A percentile compares a stretch with the other conserved stretches of the same genome.
Evolutionary conservation across 1,284 basidiomycete species (phyloP).

Genomic region (Ceratobasidium sp.): DNA sequence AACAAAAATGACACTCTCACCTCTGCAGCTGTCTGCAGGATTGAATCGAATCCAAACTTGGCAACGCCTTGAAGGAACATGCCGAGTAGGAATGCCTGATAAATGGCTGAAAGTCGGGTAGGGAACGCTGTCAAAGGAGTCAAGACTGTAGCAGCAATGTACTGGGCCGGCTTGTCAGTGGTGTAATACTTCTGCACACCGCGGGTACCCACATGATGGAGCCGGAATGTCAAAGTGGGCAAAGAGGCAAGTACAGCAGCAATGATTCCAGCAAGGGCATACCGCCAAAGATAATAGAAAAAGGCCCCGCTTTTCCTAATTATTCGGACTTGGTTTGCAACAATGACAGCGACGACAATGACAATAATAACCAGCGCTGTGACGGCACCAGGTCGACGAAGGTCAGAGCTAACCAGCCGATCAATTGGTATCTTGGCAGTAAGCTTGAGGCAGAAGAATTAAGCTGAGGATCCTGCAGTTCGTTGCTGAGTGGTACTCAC

Average conservation of each 20-base stretch:
- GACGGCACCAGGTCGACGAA: conserved; percentile 74
- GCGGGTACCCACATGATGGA: conserved; percentile 64
- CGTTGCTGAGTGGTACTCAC: conserved; percentile 49
- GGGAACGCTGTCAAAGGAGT: conserved; percentile 85
- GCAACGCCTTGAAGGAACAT: conserved; percentile 83
- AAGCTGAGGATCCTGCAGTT: conserved; percentile 52
- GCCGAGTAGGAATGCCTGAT: conserved; percentile 83
- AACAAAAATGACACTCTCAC: conserved; percentile 58
- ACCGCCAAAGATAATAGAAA: conserved; percentile 77
- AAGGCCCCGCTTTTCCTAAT: conserved; percentile 87
- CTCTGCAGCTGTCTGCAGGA: conserved; percentile 79
- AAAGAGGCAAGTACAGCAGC: conserved; percentile 74
- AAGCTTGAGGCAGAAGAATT: conserved; percentile 66
- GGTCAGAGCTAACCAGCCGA: conserved; percentile 75
- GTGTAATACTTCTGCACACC: too few species aligned
- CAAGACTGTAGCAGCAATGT: conserved; percentile 78
- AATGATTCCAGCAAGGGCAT: conserved; percentile 72
- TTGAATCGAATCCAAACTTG: conserved; percentile 81
- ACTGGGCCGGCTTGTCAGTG: conserved; percentile 53
- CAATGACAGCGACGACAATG: conserved; percentile 68
- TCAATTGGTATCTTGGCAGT: conserved; percentile 77
- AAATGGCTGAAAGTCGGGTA: conserved; percentile 79
- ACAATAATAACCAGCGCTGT: conserved; percentile 76
- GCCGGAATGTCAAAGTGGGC: conserved; percentile 71
- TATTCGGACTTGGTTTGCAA: conserved; percentile 81